Evolutionary conservation across 2,329 filamentous ascomycete genomes (phyloP).

Genomic region (Fusarium brachygibbosum): DNA sequence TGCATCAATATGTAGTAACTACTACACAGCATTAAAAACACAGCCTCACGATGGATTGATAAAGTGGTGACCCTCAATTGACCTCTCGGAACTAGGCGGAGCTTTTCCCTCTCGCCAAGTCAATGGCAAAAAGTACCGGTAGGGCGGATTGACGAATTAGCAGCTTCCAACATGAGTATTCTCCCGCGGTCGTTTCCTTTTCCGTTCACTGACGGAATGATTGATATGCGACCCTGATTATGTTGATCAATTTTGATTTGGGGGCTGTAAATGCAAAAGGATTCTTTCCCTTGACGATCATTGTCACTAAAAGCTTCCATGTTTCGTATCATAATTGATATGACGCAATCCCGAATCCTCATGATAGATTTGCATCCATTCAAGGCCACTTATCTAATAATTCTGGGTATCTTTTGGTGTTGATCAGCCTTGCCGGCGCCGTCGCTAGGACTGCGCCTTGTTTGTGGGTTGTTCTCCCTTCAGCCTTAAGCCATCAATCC

Average conservation of each 20-base stretch:
- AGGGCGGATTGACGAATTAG: conserved; percentile 2
- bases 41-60: no score
- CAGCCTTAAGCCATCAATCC: not conserved
- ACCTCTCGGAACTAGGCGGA: no score
- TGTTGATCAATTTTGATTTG: not conserved
- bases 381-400: not conserved
- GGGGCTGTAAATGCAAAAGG: not conserved
- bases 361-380: not conserved
- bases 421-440: not conserved
- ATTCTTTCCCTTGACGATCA: not conserved
- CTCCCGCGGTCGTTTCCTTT: not conserved
- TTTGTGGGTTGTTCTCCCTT: not conserved
- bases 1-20: no score
- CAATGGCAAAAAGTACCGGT: not conserved
- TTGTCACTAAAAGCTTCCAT: not conserved
- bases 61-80: no score
- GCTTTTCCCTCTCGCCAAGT: not conserved
- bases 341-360: conserved; percentile 5
- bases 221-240: not conserved
- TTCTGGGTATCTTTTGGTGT: not conserved
- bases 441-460: not conserved
- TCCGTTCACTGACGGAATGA: not conserved
- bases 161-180: not conserved
- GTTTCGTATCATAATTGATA: not conserved
- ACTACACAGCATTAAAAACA: no score